These are phyloP conservation scores for Mycena galericulata DNA, from an alignment of 768 basidiomycete genomes.

Conservation along the genomic window DNA sequence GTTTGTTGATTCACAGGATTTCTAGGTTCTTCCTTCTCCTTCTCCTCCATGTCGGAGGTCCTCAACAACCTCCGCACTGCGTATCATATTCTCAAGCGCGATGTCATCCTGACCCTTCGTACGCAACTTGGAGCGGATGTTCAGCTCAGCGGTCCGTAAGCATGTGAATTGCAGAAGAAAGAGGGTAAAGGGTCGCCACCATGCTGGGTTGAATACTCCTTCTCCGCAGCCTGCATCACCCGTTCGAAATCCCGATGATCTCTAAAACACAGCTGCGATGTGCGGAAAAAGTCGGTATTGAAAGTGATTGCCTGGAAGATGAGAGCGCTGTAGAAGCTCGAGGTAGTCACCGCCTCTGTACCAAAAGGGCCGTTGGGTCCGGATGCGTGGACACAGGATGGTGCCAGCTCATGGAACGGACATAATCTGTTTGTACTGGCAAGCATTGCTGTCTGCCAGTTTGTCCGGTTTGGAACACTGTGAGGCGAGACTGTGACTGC, in stretches of 20 bases:
- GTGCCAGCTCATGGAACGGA: no score
- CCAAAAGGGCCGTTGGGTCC: background rate
- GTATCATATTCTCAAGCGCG: no score
- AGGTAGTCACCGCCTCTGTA: background rate
- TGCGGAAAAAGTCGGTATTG: background rate
- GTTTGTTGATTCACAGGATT: no score
- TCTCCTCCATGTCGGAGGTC: no score
- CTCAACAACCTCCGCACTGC: no score
- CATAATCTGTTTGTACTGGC: background rate
- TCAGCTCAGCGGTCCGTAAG: conserved; percentile 11
- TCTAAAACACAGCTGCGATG: background rate
- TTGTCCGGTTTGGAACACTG: background rate
- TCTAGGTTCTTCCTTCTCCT: no score
- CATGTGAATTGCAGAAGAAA: conserved; percentile 2
- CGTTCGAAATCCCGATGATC: background rate
- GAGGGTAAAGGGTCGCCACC: background rate
- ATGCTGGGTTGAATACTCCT: background rate
- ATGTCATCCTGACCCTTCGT: no score
- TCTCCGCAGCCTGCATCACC: background rate
- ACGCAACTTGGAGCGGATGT: no score
- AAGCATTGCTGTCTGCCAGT: background rate
- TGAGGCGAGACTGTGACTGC: background rate
- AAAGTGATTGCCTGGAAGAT: conserved; percentile 3
- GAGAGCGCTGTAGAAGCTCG: background rate
- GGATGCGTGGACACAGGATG: background rate